These are phyloP conservation scores for Penicillium brevicompactum DNA, from an alignment of 2,329 filamentous ascomycete genomes.

Conservation along the genomic window DNA sequence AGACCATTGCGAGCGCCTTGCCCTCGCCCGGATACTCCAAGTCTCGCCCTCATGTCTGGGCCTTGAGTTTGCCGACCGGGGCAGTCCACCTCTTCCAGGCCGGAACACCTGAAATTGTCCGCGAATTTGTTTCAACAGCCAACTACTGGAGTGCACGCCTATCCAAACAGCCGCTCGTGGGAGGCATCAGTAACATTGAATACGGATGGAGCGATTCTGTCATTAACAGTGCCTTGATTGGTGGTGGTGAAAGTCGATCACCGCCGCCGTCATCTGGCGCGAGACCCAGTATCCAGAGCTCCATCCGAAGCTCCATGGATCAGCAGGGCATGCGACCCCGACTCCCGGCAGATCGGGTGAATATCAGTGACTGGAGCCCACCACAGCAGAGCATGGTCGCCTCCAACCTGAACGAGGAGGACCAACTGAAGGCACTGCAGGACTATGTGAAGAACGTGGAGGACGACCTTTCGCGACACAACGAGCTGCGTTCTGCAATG, in stretches of 20 bases:
- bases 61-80: slow-evolving; percentile 84
- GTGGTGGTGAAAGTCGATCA: slow-evolving; percentile 44
- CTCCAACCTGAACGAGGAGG: slow-evolving; percentile 73
- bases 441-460: slow-evolving; percentile 85
- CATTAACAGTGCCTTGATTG: slow-evolving; percentile 74
- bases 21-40: slow-evolving; percentile 93
- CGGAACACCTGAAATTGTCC: slow-evolving; percentile 89
- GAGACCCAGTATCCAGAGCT: slow-evolving; percentile 61
- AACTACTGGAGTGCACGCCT: slow-evolving; percentile 98
- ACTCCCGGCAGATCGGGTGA: slow-evolving; percentile 80
- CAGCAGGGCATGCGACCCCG: slow-evolving; percentile 65
- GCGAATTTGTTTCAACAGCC: slow-evolving; percentile 89
- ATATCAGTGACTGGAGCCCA: slow-evolving; percentile 85
- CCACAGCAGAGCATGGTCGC: slow-evolving; percentile 89
- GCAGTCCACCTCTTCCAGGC: slow-evolving; percentile 98
- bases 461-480: slow-evolving; percentile 81
- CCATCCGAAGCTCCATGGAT: slow-evolving; percentile 67
- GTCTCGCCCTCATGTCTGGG: slow-evolving; percentile 88
- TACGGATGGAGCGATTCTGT: slow-evolving; percentile 93
- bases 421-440: slow-evolving; percentile 75
- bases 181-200: slow-evolving; percentile 94
- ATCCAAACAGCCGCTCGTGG: slow-evolving; percentile 88
- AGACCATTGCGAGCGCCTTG: slow-evolving; percentile 87
- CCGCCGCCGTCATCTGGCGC: slow-evolving; percentile 38
- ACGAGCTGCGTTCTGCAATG: slow-evolving; percentile 84